Evolutionary conservation across 306 rosid species (phyloP), one percentile per base, ranked within the genome.

Genomic region (Prunus salicina): DNA sequence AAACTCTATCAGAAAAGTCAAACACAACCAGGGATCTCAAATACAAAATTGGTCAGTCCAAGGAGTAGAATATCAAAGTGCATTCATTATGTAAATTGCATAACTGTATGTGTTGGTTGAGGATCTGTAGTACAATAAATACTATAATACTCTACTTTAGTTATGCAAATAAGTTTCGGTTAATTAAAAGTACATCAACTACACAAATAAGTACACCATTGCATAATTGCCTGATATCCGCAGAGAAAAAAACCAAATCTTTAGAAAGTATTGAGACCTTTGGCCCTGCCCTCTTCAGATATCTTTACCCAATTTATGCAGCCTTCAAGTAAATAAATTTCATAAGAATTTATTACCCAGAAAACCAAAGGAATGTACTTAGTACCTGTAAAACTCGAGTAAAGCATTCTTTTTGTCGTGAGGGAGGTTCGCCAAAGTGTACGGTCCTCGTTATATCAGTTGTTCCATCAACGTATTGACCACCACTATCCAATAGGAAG

Each of bases 401-500:
- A 74, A 90, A 89, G 83, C 98, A 95, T 74, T 90, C 97, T 74
- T 81, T 92, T 83, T 89, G 92, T 75, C 88, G 87, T 15, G 82
- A 58, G 12, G 89, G 82, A 49, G 99, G 97, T 75, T 89, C 82
- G 47, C 96, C 96, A 85, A 95, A 95, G 92, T 95, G 98, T 69
- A 92, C 97, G 4, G 98, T 95, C 66, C 98, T 86, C 13, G 98
- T 95, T 83, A 92, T 82, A 83, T 95, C 98, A 63, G 98, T 92
- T 80, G 98, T 95, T 56, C 98, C 98, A 76, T 95, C 98, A 77
- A 95, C 86, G 79, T 86, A 95, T 78, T 95, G 98, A 79, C 93
- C 98, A 70, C 98, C 98, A 83, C 97, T 95, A 82, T 95, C 98
- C 89, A 95, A 87, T 72, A 95, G 87, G 76, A 95, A 92, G 66